A percentile compares a stretch with the other conserved stretches of the same genome.
phyloP scores from a whole-genome alignment of 192 early-diverging fungal genomes.

The Coemansia reversa region DNA sequence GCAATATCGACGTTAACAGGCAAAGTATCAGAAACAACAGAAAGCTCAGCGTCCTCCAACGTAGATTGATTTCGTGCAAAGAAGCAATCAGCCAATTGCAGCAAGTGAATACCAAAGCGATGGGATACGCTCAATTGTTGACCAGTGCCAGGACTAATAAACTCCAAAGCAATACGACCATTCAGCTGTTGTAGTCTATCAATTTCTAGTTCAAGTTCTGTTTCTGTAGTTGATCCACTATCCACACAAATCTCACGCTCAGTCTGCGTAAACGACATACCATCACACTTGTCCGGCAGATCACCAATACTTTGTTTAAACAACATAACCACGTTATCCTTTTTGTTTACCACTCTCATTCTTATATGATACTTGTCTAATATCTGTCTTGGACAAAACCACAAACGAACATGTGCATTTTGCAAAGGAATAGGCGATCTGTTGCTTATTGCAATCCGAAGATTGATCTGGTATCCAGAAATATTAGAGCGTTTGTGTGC shows the following conservation, averaged over 20 bases:
- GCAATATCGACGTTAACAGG: constrained; percentile 5
- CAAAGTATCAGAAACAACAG: not conserved
- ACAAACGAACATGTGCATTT: constrained; percentile 8
- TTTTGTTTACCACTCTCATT: not conserved
- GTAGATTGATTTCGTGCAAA: constrained; percentile 3
- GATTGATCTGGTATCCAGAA: not conserved
- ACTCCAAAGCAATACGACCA: constrained; percentile 36
- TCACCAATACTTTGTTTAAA: not conserved
- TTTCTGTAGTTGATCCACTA: constrained; percentile 7
- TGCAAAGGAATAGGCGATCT: constrained; percentile 39
- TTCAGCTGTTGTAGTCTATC: constrained; percentile 15
- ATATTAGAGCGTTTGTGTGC: constrained; percentile 7
- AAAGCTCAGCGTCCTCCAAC: not conserved
- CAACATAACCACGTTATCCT: not conserved
- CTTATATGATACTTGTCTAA: not conserved
- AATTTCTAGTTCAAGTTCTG: constrained; percentile 4
- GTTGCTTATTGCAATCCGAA: constrained; percentile 21
- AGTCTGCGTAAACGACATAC: constrained; percentile 7
- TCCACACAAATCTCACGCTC: constrained; percentile 1
- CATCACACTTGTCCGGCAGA: not conserved
- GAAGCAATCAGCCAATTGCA: constrained; percentile 24
- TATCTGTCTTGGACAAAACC: constrained; percentile 9
- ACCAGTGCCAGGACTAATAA: constrained; percentile 43
- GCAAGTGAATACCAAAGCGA: constrained; percentile 33
- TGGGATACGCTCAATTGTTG: constrained; percentile 21